Evolutionary conservation across 192 early-diverging fungal species (phyloP).

Genomic region (Coemansia sp.): DNA sequence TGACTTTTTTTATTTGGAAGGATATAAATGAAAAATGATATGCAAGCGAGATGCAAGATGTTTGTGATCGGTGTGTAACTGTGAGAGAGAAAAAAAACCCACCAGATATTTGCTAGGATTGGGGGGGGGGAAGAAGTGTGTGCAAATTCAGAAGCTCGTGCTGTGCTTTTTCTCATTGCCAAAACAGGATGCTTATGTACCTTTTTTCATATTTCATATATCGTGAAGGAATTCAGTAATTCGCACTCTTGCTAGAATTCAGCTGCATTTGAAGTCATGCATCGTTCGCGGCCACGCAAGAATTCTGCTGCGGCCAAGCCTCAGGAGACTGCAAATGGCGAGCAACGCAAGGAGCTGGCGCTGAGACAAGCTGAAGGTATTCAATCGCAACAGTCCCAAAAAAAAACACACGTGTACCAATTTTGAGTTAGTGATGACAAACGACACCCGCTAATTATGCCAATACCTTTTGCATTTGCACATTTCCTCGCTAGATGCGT

Average conservation of each 20-base stretch:
- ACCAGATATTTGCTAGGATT: not conserved
- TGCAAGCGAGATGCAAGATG: slow-evolving; percentile 5
- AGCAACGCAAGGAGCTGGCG: slow-evolving; percentile 53
- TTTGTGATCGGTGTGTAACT: not conserved
- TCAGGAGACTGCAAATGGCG: slow-evolving; percentile 14
- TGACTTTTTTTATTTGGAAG: not conserved
- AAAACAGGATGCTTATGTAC: not conserved
- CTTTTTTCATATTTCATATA: not conserved
- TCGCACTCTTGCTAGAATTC: not conserved
- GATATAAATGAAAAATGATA: not conserved
- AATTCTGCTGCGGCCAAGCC: slow-evolving; percentile 1
- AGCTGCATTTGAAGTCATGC: slow-evolving; percentile 14
- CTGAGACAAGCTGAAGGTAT: slow-evolving; percentile 52
- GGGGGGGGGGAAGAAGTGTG: not conserved
- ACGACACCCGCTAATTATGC: not conserved
- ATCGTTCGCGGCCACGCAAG: slow-evolving; percentile 26
- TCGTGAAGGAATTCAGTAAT: not conserved
- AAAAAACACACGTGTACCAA: not conserved
- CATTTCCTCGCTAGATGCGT: slow-evolving; percentile 31
- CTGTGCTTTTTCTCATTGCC: not conserved
- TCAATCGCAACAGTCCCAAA: not conserved
- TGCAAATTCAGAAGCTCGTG: not conserved
- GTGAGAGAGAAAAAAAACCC: not conserved
- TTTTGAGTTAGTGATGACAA: not conserved
- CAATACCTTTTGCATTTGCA: not conserved